These are phyloP conservation scores for Fragaria ananassa DNA, from an alignment of 306 rosid species.

Conservation along the genomic window DNA sequence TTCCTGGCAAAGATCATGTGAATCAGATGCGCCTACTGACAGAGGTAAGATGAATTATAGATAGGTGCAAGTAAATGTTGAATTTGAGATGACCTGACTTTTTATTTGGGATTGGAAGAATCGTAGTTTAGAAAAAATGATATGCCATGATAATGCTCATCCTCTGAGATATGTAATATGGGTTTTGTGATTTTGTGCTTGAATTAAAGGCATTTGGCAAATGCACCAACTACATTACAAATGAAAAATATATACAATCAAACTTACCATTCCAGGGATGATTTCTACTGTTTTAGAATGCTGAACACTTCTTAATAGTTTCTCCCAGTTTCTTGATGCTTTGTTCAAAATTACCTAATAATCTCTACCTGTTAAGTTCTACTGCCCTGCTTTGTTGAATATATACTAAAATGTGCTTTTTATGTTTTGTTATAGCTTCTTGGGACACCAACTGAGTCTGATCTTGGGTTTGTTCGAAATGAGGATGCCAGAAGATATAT, in stretches of 20 bases:
- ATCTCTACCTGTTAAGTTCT: neutral
- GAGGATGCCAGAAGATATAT: slow-evolving; percentile 88
- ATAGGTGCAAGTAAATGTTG: neutral
- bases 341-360: neutral
- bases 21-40: slow-evolving; percentile 95
- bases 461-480: slow-evolving; percentile 67
- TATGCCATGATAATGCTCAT: neutral
- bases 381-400: slow-evolving; percentile 2
- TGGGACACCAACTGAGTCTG: slow-evolving; percentile 95
- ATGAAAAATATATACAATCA: neutral
- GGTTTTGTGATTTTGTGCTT: neutral
- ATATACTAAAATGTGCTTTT: slow-evolving; percentile 31
- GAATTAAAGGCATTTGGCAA: neutral
- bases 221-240: neutral
- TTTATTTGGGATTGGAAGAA: neutral
- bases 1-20: slow-evolving; percentile 88
- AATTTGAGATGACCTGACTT: neutral
- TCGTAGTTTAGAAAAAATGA: neutral
- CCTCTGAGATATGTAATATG: neutral
- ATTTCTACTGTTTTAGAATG: neutral
- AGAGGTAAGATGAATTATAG: slow-evolving; percentile 53
- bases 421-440: slow-evolving; percentile 60
- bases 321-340: neutral
- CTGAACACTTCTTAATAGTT: neutral
- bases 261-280: neutral